Conservation (phyloP, 129 eudicot species). For the Flaveria ramosissima region DNA sequence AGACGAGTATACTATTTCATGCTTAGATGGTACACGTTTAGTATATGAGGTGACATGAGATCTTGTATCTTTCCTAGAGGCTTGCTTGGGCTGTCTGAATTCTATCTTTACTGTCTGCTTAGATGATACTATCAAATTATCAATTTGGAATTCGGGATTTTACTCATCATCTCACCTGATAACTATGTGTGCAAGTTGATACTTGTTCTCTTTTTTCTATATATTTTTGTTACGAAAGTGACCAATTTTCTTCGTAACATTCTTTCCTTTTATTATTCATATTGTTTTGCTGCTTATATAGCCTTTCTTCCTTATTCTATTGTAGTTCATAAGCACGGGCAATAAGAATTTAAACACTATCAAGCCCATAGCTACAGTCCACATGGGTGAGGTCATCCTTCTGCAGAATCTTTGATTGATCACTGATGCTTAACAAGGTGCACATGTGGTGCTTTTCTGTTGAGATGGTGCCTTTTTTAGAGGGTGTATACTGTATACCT, state of each 20-base stretch:
- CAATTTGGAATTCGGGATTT: neutral
- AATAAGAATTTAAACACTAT: neutral
- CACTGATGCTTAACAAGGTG: neutral
- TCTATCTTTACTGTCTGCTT: neutral
- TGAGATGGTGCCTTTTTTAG: neutral
- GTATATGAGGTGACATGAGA: neutral
- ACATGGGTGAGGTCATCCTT: neutral
- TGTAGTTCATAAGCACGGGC: neutral
- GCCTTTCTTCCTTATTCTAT: neutral
- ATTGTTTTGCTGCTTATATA: neutral
- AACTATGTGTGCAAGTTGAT: neutral
- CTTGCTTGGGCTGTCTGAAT: neutral
- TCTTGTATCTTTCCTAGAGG: neutral
- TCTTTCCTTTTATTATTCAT: neutral
- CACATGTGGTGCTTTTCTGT: neutral
- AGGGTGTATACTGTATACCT: neutral
- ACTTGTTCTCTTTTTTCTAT: neutral
- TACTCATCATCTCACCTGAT: neutral
- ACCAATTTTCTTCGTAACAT: neutral
- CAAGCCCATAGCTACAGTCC: neutral
- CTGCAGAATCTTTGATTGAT: conserved; percentile 6
- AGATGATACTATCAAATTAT: neutral
- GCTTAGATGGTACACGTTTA: neutral
- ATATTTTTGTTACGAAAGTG: neutral
- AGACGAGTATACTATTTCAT: neutral